Evolutionary conservation across 306 rosid genomes (phyloP).

Genomic region (Quercus variabilis): DNA sequence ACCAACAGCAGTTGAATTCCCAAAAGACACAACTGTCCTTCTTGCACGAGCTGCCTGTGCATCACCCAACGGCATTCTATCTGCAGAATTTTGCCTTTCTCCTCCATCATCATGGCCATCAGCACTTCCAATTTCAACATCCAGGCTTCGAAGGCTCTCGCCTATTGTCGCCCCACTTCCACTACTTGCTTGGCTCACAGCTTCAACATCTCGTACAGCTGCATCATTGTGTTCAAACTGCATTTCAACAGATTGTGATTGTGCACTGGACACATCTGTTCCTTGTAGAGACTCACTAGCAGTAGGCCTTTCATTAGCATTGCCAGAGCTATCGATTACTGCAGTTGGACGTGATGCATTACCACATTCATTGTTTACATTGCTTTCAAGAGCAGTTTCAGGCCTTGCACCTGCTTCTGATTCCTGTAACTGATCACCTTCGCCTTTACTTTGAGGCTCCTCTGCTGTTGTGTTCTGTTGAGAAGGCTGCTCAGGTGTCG

Average conservation of each 20-base stretch:
- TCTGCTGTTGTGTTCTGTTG: conserved; percentile 39
- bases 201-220: conserved; percentile 84
- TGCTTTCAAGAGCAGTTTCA: conserved; percentile 49
- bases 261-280: conserved; percentile 43
- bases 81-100: conserved; percentile 81
- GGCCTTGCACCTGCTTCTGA: conserved; percentile 46
- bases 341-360: conserved; percentile 25
- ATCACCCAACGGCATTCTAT: conserved; percentile 64
- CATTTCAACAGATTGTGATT: conserved; percentile 72
- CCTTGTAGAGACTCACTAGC: conserved; percentile 46
- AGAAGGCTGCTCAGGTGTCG: conserved; percentile 55
- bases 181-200: conserved; percentile 96
- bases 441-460: conserved; percentile 45
- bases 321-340: conserved; percentile 30
- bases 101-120: conserved; percentile 96
- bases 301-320: conserved; percentile 43
- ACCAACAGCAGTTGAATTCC: conserved; percentile 55
- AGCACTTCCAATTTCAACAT: conserved; percentile 97
- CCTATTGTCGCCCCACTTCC: conserved; percentile 98
- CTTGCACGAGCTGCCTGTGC: conserved; percentile 73
- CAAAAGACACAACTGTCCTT: conserved; percentile 57
- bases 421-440: conserved; percentile 44
- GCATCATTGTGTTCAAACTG: conserved; percentile 81
- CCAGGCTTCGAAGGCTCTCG: conserved; percentile 95
- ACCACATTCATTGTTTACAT: conserved; percentile 43